Evolutionary conservation across 257 asterid genomes (phyloP), one percentile per base, ranked within the genome.

Genomic region (Eucommia ulmoides): DNA sequence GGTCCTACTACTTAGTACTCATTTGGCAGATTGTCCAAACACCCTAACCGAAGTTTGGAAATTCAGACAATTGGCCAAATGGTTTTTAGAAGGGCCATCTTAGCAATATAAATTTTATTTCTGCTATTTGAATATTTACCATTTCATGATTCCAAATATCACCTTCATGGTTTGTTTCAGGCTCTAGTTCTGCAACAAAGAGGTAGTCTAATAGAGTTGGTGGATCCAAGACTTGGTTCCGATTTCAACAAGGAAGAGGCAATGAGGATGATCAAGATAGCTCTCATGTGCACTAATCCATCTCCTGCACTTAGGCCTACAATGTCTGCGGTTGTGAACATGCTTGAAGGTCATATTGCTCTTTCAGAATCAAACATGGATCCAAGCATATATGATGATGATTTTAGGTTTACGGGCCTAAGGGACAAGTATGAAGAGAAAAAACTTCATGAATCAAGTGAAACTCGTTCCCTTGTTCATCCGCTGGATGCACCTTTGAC

Each of bases 281-380:
- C 82, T 2, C 67, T 78, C 11, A 19, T 71, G 56, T 81, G 88
- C 67, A 73, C 82, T 1, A 75, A 79, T 51, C 82, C 93, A 12
- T 73, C 88, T 38, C 88, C 88, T 7, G 71, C 86, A 2, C 68
- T 82, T 1, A 65, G 88, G 45, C 88, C 93, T 14, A 71, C 73
- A 24, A 82, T 81, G 88, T 71, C 82, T 6, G 67, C 70, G 46
- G 82, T 81, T 3, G 71, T 76, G 20, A 59, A 68, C 48, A 68
- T 78, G 79, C 83, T 81, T 25, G 70, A 68, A 73, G 88, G 88
- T 23, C 23, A 53, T 24, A 38, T 52, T 47, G 52, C 54, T 23
- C 45, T 69, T 16, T 71, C 63, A 33, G 84, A 75, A 41, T 64
- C 66, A 17, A 51, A 53, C 64, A 49, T 66, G 64, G 70, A 73